These are phyloP conservation scores for Jackrogersella multiformis DNA, from an alignment of 495 filamentous ascomycete genomes.

Conservation along the genomic window DNA sequence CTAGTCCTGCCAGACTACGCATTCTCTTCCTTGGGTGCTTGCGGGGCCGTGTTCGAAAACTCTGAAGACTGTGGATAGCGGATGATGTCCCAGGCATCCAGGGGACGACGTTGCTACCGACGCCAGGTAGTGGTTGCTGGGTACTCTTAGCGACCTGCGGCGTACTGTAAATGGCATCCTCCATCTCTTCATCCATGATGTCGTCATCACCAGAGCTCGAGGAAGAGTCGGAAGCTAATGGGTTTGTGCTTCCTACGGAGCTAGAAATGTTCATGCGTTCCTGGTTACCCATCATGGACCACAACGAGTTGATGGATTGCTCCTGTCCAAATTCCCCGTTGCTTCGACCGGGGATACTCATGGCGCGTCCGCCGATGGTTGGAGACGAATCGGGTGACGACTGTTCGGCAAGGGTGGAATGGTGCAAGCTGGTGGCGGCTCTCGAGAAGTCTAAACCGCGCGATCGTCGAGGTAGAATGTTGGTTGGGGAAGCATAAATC, in stretches of 20 bases:
- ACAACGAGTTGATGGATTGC: slow-evolving; percentile 53
- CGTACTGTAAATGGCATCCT: slow-evolving; percentile 77
- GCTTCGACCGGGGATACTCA: slow-evolving; percentile 73
- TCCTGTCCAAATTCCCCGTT: slow-evolving; percentile 51
- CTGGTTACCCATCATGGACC: slow-evolving; percentile 61
- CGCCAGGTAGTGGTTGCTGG: slow-evolving; percentile 41
- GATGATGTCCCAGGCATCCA: slow-evolving; percentile 69
- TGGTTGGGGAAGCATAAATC: slow-evolving; percentile 79
- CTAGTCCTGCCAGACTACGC: slow-evolving; percentile 49
- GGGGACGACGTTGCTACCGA: slow-evolving; percentile 58
- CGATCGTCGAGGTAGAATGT: slow-evolving; percentile 84
- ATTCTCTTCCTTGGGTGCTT: slow-evolving; percentile 56
- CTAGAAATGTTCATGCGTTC: slow-evolving; percentile 81
- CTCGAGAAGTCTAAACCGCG: slow-evolving; percentile 92
- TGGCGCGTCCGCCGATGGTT: slow-evolving; percentile 77
- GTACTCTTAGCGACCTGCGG: slow-evolving; percentile 67
- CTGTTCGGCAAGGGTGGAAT: slow-evolving; percentile 89
- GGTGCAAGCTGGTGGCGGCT: slow-evolving; percentile 93
- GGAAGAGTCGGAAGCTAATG: slow-evolving; percentile 81
- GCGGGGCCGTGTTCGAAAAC: slow-evolving; percentile 81
- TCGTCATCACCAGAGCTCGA: slow-evolving; percentile 81
- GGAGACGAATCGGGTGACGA: slow-evolving; percentile 95
- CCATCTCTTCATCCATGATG: slow-evolving; percentile 81
- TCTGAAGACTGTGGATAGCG: slow-evolving; percentile 74
- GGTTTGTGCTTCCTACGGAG: slow-evolving; percentile 84